Base-by-base conservation (phyloP, 441 rosid species). In the Eutrema salsugineum region DNA sequence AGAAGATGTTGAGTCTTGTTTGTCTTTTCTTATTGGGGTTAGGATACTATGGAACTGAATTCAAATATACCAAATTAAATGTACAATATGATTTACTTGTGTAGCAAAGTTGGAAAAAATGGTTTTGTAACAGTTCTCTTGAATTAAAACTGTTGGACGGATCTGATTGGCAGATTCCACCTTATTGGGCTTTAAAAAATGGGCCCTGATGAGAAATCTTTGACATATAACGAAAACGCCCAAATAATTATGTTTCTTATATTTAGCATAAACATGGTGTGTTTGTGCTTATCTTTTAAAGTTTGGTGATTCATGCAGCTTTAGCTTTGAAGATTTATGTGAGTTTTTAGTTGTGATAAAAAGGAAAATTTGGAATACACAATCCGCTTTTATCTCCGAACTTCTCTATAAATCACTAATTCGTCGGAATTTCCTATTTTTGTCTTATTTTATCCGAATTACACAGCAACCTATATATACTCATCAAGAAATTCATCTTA, bases 271-370 rank as follows among this genome's bases (percentile, higher is more conserved):
- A 48, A 33, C 16, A 22, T 19, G 16, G 44, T 16, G 55, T 71
- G 63, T 43, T 53, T 15, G 49, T 16, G 48, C 39, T 19, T 35
- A 44, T 62, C 64, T 64, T 9, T 10, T 28, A 65, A 11, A 33
- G 63, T 73, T 73, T 43, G 73, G 73, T 74, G 68, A 67, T 16
- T 60, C 78, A 75, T 46, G 70, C 69, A 61, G 15, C 15, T 68
- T 51, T 61, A 27, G 49, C 43, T 62, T 43, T 42, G 35, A 61
- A 22, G 10, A 15, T 33, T 33, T 60, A 40, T 10, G 30, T 27
- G 6, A 33, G 16, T 39, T 39, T 17, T 39, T 17, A 42, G 40
- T 27, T 43, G 15, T 17, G 53, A 68, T 4, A n/a, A 12, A 54
- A 27, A 42, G 32, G 5, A 38, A 3, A 10, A 22, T 20, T 5